Percentiles rank a stretch among this genome's conserved stretches.
These are phyloP conservation scores for Aspergillus heteromorphus DNA, from an alignment of 495 filamentous ascomycete species.

Conservation along the genomic window DNA sequence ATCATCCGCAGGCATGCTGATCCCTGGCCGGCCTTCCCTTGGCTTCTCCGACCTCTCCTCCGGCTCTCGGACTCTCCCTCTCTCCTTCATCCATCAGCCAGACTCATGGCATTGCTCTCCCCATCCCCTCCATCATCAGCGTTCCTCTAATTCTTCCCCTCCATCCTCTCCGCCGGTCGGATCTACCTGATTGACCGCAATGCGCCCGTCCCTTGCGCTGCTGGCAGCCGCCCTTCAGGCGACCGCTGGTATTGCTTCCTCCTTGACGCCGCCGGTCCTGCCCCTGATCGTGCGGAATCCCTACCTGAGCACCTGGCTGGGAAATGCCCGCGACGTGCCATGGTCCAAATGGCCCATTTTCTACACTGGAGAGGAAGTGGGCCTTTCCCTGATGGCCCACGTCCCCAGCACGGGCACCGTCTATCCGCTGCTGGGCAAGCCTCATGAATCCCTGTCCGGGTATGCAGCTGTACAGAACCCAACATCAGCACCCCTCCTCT, in stretches of 20 bases:
- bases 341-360: constrained; percentile 96
- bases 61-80: not conserved
- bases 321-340: constrained; percentile 70
- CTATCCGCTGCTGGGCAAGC: constrained; percentile 83
- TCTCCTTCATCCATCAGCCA: not conserved
- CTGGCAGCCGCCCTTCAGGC: constrained; percentile 33
- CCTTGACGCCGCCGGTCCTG: constrained; percentile 70
- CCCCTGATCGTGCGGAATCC: constrained; percentile 88
- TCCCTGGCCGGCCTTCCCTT: not conserved
- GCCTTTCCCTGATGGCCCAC: constrained; percentile 74
- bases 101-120: not conserved
- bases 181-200: constrained; percentile 10
- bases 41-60: not conserved
- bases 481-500: not conserved
- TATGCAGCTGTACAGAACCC: constrained; percentile 19
- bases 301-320: constrained; percentile 86
- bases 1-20: not conserved
- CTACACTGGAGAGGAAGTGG: constrained; percentile 81
- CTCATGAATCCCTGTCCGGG: constrained; percentile 71
- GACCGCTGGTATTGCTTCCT: constrained; percentile 36
- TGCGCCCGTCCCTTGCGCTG: constrained; percentile 33
- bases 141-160: not conserved
- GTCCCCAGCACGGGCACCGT: constrained; percentile 63
- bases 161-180: not conserved
- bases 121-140: not conserved